Percentiles rank a stretch among this genome's conserved stretches.
Evolutionary conservation across 2,329 filamentous ascomycete genomes (phyloP).

Genomic region (Pestalotiopsis sp.): DNA sequence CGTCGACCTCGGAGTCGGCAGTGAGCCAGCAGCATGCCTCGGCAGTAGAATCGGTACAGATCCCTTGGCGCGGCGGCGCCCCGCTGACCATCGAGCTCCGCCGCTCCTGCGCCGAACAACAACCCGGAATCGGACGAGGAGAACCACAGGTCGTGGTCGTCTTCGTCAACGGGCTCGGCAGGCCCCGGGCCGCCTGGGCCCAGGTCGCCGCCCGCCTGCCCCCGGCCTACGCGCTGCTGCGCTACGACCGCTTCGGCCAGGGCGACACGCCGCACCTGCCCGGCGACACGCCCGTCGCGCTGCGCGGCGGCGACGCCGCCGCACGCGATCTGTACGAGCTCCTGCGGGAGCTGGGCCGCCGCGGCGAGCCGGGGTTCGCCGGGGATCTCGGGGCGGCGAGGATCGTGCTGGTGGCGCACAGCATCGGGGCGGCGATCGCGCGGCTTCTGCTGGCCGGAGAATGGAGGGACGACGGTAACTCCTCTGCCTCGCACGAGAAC

Average conservation of each 20-base stretch:
- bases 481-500: background rate
- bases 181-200: background rate
- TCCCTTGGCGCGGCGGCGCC: conserved; percentile 5
- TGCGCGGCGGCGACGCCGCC: background rate
- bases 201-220: background rate
- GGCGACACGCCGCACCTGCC: conserved; percentile 3
- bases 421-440: conserved; percentile 5
- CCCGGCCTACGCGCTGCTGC: background rate
- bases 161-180: conserved; percentile 9
- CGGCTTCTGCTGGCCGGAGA: background rate
- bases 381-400: background rate
- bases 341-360: background rate
- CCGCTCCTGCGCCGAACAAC: background rate
- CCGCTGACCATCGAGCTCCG: conserved; percentile 3
- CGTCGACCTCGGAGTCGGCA: background rate
- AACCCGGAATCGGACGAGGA: background rate
- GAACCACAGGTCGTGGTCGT: background rate
- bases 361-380: background rate
- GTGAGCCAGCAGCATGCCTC: background rate
- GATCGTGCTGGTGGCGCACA: conserved; percentile 4
- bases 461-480: background rate
- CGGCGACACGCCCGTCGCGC: background rate
- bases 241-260: conserved; percentile 12
- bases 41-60: background rate
- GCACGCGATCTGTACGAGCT: conserved; percentile 9